Conservation (phyloP, 2,329 filamentous ascomycete species). For the Ascochyta lentis region DNA sequence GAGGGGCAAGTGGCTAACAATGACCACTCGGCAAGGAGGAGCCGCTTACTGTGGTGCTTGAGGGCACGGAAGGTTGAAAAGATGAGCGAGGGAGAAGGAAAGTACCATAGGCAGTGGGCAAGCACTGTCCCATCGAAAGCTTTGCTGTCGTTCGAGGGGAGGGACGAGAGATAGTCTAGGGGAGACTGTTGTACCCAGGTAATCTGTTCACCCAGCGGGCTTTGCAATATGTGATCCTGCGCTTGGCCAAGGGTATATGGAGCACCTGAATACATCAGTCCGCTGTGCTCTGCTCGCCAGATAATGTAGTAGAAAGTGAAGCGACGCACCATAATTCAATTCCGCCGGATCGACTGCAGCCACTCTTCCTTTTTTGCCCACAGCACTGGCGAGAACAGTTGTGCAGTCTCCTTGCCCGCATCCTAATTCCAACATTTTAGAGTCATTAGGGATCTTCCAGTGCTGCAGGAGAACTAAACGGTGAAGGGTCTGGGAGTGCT, state of each 20-base stretch:
- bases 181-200: slow-evolving; percentile 53
- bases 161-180: slow-evolving; percentile 29
- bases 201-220: slow-evolving; percentile 52
- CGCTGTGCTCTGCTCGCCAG: background rate
- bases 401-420: slow-evolving; percentile 68
- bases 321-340: slow-evolving; percentile 54
- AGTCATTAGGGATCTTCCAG: slow-evolving; percentile 39
- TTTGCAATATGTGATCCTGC: slow-evolving; percentile 53
- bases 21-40: slow-evolving; percentile 58
- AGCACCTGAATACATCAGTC: slow-evolving; percentile 25
- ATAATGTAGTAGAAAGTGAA: background rate
- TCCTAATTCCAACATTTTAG: slow-evolving; percentile 62
- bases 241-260: slow-evolving; percentile 59
- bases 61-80: slow-evolving; percentile 48
- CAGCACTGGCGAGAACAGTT: slow-evolving; percentile 58
- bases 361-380: slow-evolving; percentile 51
- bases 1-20: slow-evolving; percentile 50
- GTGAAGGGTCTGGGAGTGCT: slow-evolving; percentile 31
- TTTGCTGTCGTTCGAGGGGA: slow-evolving; percentile 10
- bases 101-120: slow-evolving; percentile 63
- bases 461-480: slow-evolving; percentile 30
- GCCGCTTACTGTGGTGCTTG: slow-evolving; percentile 39
- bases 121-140: slow-evolving; percentile 58
- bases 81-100: slow-evolving; percentile 50
- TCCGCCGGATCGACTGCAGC: slow-evolving; percentile 62